These are phyloP conservation scores for Cardamine occulta DNA, from an alignment of 345 rosid species.

Conservation along the genomic window DNA sequence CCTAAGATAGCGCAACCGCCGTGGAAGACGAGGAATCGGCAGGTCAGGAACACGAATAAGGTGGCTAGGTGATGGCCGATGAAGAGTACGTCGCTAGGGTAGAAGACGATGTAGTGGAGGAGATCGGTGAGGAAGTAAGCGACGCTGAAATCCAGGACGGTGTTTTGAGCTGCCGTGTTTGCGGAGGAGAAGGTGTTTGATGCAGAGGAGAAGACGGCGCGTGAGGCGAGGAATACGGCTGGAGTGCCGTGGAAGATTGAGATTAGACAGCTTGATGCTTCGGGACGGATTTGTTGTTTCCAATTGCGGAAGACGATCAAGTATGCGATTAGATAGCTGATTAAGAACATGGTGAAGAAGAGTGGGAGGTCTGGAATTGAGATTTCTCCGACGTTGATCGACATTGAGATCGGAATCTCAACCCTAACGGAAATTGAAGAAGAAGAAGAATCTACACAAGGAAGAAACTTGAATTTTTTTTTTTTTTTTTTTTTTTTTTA, in stretches of 20 bases:
- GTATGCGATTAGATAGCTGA: conserved; percentile 60
- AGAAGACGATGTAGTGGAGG: conserved; percentile 74
- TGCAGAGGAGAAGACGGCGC: conserved; percentile 55
- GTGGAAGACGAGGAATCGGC: conserved; percentile 69
- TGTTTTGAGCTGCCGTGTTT: conserved; percentile 58
- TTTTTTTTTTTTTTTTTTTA: not conserved
- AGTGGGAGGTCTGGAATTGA: conserved; percentile 53
- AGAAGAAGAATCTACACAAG: conserved; percentile 15
- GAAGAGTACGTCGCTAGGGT: conserved; percentile 79
- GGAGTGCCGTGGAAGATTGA: conserved; percentile 86
- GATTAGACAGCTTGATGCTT: conserved; percentile 80
- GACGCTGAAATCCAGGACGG: conserved; percentile 76
- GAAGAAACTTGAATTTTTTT: conserved; percentile 16
- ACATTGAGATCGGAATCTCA: conserved; percentile 44
- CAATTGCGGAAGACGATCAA: conserved; percentile 70
- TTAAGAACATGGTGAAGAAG: conserved; percentile 60
- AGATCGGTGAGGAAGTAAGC: conserved; percentile 84
- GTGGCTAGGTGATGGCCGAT: conserved; percentile 89
- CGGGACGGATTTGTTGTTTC: conserved; percentile 66
- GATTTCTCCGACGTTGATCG: conserved; percentile 27
- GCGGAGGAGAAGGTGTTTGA: conserved; percentile 56
- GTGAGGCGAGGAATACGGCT: conserved; percentile 67
- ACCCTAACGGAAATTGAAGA: conserved; percentile 25
- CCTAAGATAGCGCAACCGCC: conserved; percentile 75
- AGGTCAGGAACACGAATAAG: conserved; percentile 82